Evolutionary conservation across 1,284 basidiomycete species (phyloP).

Genomic region (Gymnopus androsaceus): DNA sequence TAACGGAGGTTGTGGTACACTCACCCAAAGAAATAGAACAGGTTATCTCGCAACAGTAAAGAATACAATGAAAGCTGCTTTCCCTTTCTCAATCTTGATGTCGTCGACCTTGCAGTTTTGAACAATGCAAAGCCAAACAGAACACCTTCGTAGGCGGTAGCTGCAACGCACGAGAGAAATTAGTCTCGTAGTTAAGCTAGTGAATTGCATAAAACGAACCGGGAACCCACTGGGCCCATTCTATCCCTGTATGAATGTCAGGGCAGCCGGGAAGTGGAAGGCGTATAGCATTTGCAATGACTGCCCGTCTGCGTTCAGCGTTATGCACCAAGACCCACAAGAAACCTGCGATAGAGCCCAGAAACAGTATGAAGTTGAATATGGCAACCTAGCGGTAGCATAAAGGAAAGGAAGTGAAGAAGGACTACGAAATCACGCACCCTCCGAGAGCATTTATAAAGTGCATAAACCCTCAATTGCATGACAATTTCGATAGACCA

Average conservation of each 20-base stretch:
- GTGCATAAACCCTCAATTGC: conserved; percentile 41
- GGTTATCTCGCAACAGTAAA: conserved; percentile 39
- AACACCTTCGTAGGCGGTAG: conserved; percentile 40
- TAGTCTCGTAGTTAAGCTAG: no score
- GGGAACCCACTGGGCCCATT: conserved; percentile 47
- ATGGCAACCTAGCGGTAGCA: conserved; percentile 30
- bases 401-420: background rate
- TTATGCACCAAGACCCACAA: conserved; percentile 40
- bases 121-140: conserved; percentile 42
- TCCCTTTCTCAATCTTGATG: conserved; percentile 24
- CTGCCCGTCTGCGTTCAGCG: conserved; percentile 29
- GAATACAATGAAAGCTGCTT: conserved; percentile 27
- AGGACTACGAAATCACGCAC: background rate
- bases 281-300: conserved; percentile 31
- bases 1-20: conserved; percentile 10
- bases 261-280: conserved; percentile 46
- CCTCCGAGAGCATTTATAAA: conserved; percentile 39
- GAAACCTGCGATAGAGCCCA: conserved; percentile 38
- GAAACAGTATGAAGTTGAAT: conserved; percentile 39
- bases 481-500: conserved; percentile 46
- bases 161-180: conserved; percentile 17
- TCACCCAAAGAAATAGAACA: conserved; percentile 42
- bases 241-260: conserved; percentile 42
- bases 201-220: conserved; percentile 15
- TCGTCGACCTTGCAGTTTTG: conserved; percentile 31